A percentile compares a stretch with the other conserved stretches of the same genome.
Evolutionary conservation across 768 basidiomycete genomes (phyloP).

Genomic region (Termitomyces sp.): DNA sequence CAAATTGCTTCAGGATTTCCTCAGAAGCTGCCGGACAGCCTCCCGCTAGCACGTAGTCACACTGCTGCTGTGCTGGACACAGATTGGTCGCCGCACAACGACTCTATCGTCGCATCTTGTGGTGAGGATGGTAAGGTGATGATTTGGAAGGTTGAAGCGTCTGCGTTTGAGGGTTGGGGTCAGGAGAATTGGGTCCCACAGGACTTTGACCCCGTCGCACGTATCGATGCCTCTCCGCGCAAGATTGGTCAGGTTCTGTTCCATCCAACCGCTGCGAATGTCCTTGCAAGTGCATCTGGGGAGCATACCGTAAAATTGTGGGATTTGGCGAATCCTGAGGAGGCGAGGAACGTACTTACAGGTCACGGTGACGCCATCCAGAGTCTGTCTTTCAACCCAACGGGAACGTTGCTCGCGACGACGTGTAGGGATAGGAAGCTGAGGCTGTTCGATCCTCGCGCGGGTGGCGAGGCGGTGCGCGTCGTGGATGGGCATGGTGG

Average conservation of each 20-base stretch:
- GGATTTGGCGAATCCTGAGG: conserved; percentile 79
- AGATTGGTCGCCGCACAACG: conserved; percentile 94
- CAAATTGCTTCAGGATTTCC: conserved; percentile 50
- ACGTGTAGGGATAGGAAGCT: conserved; percentile 93
- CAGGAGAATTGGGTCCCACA: conserved; percentile 75
- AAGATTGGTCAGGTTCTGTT: conserved; percentile 94
- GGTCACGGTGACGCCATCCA: conserved; percentile 91
- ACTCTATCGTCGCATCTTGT: conserved; percentile 83
- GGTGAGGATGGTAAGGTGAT: conserved; percentile 94
- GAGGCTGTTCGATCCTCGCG: conserved; percentile 86
- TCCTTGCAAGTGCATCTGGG: conserved; percentile 76
- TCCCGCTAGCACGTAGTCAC: conserved; percentile 88
- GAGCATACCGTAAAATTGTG: conserved; percentile 90
- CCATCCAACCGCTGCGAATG: conserved; percentile 86
- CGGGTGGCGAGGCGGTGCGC: conserved; percentile 78
- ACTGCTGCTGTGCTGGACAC: conserved; percentile 89
- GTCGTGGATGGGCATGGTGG: conserved; percentile 86
- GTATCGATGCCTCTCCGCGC: conserved; percentile 74
- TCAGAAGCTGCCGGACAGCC: conserved; percentile 83
- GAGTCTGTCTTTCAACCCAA: conserved; percentile 74
- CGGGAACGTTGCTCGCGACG: conserved; percentile 79
- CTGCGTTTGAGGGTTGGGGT: conserved; percentile 80
- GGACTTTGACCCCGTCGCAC: conserved; percentile 84
- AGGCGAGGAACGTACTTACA: conserved; percentile 52
- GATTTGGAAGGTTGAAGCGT: conserved; percentile 79